These are phyloP conservation scores for Colletotrichum navitas DNA, from an alignment of 2,329 filamentous ascomycete genomes.

Conservation along the genomic window DNA sequence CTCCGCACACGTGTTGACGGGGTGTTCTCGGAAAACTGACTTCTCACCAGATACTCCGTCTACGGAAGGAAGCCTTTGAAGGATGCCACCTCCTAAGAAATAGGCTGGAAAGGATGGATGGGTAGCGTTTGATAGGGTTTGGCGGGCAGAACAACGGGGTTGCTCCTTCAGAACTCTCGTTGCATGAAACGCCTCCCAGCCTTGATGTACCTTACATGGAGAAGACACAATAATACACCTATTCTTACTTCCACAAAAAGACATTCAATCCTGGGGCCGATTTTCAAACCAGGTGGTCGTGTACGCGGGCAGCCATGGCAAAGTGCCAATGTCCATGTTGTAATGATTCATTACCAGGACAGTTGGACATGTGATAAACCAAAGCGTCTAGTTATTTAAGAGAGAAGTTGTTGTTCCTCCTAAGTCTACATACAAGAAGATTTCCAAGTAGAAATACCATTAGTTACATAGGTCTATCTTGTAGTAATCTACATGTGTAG, in stretches of 20 bases:
- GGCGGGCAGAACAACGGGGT: no score
- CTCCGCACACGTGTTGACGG: no score
- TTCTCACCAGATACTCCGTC: neutral
- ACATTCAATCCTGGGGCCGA: no score
- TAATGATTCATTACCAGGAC: neutral
- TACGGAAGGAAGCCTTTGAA: constrained; percentile 10
- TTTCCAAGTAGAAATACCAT: no score
- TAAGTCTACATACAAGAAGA: no score
- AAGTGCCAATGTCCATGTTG: neutral
- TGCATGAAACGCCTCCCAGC: neutral
- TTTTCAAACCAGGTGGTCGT: neutral
- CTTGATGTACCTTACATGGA: neutral
- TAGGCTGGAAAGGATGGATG: neutral
- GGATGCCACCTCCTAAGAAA: neutral
- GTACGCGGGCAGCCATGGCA: neutral
- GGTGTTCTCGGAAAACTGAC: neutral
- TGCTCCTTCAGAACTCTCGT: fast-evolving
- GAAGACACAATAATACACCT: neutral
- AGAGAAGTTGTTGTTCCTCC: no score
- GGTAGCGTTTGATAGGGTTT: neutral
- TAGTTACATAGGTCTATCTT: no score
- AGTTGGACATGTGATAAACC: no score
- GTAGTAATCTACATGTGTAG: no score
- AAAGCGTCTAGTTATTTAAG: no score
- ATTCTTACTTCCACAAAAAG: neutral